Percentiles rank a stretch among this genome's conserved stretches.
Evolutionary conservation across 441 rosid species (phyloP).

Genomic region (Iberis amara): DNA sequence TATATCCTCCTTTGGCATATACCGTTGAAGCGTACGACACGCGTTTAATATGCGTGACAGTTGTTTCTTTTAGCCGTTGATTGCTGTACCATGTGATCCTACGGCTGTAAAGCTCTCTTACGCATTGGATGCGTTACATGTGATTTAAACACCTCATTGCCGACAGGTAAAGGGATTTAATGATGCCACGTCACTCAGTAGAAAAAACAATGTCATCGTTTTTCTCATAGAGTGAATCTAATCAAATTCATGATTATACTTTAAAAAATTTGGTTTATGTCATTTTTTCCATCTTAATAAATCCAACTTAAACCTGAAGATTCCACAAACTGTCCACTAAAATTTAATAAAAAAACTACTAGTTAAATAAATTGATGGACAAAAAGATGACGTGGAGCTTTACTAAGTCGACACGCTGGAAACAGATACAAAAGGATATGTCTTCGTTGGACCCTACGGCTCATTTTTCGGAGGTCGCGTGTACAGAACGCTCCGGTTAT

Average conservation of each 20-base stretch:
- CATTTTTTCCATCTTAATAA: too few relatives aligned
- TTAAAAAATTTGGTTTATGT: too few relatives aligned
- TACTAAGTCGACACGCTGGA: slow-evolving; percentile 14
- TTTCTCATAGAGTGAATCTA: not conserved
- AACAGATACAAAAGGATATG: slow-evolving; percentile 11
- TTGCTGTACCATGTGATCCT: not conserved
- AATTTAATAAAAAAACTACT: too few relatives aligned
- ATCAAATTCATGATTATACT: too few relatives aligned
- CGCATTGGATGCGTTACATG: slow-evolving; percentile 27
- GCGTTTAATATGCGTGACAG: slow-evolving; percentile 25
- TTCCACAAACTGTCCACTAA: too few relatives aligned
- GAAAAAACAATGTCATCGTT: not conserved
- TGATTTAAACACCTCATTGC: slow-evolving; percentile 27
- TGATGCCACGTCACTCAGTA: slow-evolving; percentile 19
- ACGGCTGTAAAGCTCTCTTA: not conserved
- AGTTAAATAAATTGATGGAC: not conserved
- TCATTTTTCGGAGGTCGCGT: slow-evolving; percentile 1
- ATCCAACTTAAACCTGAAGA: too few relatives aligned
- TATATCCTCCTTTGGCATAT: slow-evolving; percentile 26
- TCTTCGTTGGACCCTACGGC: slow-evolving; percentile 1
- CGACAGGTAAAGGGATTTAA: slow-evolving; percentile 31
- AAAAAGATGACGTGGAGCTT: slow-evolving; percentile 20
- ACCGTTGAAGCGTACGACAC: slow-evolving; percentile 26
- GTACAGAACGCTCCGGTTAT: not conserved
- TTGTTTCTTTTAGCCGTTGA: slow-evolving; percentile 24